Evolutionary conservation across 1,284 basidiomycete species (phyloP).

Genomic region (Apiotrichum montevideense): DNA sequence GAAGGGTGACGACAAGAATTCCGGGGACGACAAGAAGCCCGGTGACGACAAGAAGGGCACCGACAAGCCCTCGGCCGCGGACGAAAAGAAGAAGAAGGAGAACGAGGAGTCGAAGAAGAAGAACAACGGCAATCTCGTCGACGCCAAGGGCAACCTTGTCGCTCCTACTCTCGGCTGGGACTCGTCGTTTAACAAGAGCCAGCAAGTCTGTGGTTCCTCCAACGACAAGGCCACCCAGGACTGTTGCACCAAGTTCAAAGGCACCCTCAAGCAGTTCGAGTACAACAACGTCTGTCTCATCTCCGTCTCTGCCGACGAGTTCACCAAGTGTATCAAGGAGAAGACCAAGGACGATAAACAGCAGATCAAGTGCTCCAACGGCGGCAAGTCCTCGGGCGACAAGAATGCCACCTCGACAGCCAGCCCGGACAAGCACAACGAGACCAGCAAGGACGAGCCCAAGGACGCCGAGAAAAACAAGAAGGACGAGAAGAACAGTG

Average conservation of each 20-base stretch:
- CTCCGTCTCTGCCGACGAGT: not conserved
- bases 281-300: not conserved
- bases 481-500: not conserved
- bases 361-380: not conserved
- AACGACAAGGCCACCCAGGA: not conserved
- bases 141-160: not conserved
- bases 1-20: not conserved
- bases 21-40: not conserved
- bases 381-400: not conserved
- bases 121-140: not conserved
- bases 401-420: not conserved
- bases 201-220: not conserved
- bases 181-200: not conserved
- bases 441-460: not conserved
- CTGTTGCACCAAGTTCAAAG: not conserved
- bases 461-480: not conserved
- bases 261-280: not conserved
- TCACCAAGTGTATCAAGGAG: not conserved
- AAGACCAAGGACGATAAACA: not conserved
- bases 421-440: not conserved
- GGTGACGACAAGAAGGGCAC: not conserved
- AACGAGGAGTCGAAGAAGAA: not conserved
- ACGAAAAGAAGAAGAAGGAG: not conserved
- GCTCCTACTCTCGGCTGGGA: not conserved
- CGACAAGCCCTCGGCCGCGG: not conserved